Percentiles rank a stretch among this genome's conserved stretches.
phyloP scores from a whole-genome alignment of 495 filamentous ascomycete species.

The Penicillium cinerascens region DNA sequence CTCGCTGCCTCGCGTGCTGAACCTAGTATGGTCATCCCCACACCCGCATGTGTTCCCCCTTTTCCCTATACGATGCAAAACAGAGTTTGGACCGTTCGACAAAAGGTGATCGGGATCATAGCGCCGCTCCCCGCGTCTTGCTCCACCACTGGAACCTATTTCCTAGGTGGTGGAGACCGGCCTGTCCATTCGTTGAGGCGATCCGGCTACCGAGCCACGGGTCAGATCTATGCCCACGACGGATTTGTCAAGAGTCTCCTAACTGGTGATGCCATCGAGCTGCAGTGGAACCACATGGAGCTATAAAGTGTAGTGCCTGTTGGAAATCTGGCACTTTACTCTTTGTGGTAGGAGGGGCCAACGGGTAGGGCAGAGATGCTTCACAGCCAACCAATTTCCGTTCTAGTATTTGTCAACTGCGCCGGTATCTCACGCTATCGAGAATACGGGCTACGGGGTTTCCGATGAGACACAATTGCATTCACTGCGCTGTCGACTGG shows the following conservation, averaged over 20 bases:
- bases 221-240: neutral
- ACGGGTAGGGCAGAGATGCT: neutral
- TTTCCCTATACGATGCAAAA: neutral
- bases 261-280: slow-evolving; percentile 1
- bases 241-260: neutral
- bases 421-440: neutral
- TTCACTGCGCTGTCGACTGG: neutral
- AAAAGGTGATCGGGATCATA: slow-evolving; percentile 14
- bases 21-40: too few species aligned
- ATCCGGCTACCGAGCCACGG: neutral
- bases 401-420: slow-evolving; percentile 1
- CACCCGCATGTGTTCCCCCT: too few species aligned
- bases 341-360: neutral
- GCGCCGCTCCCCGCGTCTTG: neutral
- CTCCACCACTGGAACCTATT: slow-evolving; percentile 17
- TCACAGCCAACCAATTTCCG: neutral
- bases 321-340: neutral
- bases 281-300: neutral
- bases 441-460: neutral
- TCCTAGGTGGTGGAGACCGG: neutral
- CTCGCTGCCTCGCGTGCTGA: too few species aligned
- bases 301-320: neutral
- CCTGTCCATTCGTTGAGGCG: slow-evolving; percentile 1
- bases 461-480: slow-evolving; percentile 5
- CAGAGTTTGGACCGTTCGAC: slow-evolving; percentile 11